Conservation (phyloP, 2,329 filamentous ascomycete genomes). For the Nemania diffusa region DNA sequence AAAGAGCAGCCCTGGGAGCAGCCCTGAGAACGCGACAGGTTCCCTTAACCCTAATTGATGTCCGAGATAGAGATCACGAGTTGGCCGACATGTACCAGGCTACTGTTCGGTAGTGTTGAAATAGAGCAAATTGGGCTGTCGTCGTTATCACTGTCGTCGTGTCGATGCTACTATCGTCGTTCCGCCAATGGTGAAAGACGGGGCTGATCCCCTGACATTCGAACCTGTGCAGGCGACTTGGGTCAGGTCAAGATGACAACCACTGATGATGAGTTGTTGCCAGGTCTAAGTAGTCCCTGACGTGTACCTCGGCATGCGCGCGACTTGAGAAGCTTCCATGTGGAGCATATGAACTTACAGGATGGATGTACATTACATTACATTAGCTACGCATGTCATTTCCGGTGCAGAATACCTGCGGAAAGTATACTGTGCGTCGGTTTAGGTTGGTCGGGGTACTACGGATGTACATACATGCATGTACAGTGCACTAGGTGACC, state of each 20-base stretch:
- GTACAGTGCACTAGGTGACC: too few relatives aligned
- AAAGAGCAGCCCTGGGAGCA: background rate
- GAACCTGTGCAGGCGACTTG: background rate
- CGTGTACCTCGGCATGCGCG: conserved; percentile 49
- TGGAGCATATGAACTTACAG: conserved; percentile 1
- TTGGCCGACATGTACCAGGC: conserved; percentile 27
- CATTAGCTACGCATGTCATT: too few relatives aligned
- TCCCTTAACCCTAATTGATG: background rate
- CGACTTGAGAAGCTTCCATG: conserved; percentile 29
- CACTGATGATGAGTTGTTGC: conserved; percentile 19
- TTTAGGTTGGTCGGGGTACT: background rate
- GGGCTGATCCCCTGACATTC: background rate
- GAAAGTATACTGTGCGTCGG: background rate
- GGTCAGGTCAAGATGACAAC: conserved; percentile 17
- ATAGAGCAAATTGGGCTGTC: background rate
- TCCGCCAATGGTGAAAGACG: background rate
- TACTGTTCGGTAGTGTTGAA: background rate
- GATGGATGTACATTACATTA: too few relatives aligned
- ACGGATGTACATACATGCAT: background rate
- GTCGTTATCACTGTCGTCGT: background rate
- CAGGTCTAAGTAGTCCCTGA: conserved; percentile 29
- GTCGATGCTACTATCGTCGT: background rate
- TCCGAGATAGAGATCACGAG: conserved; percentile 20
- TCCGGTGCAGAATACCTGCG: background rate
- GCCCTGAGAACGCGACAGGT: background rate